Evolutionary conservation across 2,329 filamentous ascomycete genomes (phyloP).

Genomic region (Teratosphaeria zuluensis): DNA sequence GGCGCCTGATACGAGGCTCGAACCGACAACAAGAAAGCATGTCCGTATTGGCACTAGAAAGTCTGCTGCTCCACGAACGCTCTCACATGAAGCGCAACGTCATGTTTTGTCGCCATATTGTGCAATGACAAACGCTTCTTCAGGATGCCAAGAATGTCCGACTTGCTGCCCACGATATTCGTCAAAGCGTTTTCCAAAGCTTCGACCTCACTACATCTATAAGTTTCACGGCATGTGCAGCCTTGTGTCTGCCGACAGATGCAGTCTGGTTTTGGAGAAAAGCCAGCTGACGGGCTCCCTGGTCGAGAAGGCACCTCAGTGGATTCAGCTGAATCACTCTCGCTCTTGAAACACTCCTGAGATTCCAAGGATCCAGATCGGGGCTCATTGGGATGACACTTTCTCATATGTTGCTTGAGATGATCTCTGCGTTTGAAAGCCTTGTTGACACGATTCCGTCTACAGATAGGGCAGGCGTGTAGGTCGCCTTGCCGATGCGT

Average conservation of each 20-base stretch:
- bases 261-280: neutral
- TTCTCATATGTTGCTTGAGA: slow-evolving; percentile 4
- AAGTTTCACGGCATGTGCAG: neutral
- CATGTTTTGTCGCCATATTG: neutral
- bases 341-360: neutral
- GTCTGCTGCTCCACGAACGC: neutral
- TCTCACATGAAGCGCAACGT: neutral
- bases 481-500: neutral
- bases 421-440: slow-evolving; percentile 9
- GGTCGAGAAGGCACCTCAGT: neutral
- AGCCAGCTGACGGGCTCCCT: neutral
- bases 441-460: neutral
- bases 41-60: neutral
- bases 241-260: neutral
- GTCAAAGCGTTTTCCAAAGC: neutral
- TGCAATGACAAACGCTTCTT: neutral
- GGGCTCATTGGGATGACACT: neutral
- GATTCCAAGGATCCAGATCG: neutral
- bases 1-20: neutral
- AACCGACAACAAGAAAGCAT: neutral
- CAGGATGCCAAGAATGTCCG: neutral
- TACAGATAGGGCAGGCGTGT: neutral
- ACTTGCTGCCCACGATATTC: neutral
- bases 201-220: neutral
- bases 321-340: neutral